phyloP scores from a whole-genome alignment of 805 yeast species.

The Gaillardinia entomophila region DNA sequence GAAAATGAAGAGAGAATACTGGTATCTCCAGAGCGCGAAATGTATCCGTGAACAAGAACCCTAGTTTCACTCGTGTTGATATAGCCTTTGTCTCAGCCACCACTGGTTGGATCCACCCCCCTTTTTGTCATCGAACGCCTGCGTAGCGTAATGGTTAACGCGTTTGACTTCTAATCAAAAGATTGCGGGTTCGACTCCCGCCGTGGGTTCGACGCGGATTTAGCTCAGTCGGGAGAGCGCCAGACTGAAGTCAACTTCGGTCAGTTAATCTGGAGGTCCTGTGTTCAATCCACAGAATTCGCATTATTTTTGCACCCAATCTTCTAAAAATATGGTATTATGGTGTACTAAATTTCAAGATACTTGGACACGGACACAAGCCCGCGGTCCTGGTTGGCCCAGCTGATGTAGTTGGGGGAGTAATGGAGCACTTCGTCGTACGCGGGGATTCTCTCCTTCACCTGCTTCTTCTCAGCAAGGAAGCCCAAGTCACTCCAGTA shows the following conservation, averaged over 20 bases:
- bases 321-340: not conserved
- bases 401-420: constrained; percentile 58
- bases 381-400: constrained; percentile 65
- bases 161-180: constrained; percentile 64
- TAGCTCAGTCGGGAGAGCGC: constrained; percentile 38
- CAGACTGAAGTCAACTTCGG: constrained; percentile 27
- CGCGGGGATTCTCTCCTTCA: constrained; percentile 52
- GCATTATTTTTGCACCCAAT: constrained; percentile 28
- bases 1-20: too few species aligned
- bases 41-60: too few species aligned
- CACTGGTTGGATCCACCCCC: too few species aligned
- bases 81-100: too few species aligned
- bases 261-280: constrained; percentile 64
- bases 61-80: too few species aligned
- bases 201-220: constrained; percentile 23
- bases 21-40: too few species aligned
- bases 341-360: constrained; percentile 26
- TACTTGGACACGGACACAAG: constrained; percentile 53
- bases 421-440: constrained; percentile 63
- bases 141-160: constrained; percentile 65
- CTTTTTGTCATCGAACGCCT: too few species aligned
- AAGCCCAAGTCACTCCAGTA: constrained; percentile 71
- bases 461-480: constrained; percentile 26
- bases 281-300: constrained; percentile 82
- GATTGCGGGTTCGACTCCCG: constrained; percentile 63